A percentile compares a stretch with the other conserved stretches of the same genome.
Evolutionary conservation across 192 early-diverging fungal species (phyloP).

Genomic region (Linnemannia hyalina): DNA sequence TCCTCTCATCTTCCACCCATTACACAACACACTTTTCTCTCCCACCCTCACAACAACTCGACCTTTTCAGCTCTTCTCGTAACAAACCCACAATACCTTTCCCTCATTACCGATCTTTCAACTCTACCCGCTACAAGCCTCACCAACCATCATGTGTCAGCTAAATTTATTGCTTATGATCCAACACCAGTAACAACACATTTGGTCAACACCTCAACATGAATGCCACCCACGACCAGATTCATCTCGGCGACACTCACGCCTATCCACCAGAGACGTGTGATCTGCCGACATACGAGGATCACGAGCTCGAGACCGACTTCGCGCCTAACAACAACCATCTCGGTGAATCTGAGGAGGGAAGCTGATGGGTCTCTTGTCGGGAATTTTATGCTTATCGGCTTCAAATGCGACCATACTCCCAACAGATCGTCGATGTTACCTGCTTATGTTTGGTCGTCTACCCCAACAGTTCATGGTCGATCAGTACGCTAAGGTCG

Average conservation of each 20-base stretch:
- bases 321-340: background rate
- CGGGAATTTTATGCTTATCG: conserved; percentile 12
- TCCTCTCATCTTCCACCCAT: background rate
- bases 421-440: conserved; percentile 11
- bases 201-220: too few species aligned
- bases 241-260: too few species aligned
- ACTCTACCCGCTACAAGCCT: too few species aligned
- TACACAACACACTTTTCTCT: background rate
- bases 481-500: conserved; percentile 33
- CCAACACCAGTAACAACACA: too few species aligned
- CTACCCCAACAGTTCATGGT: conserved; percentile 28
- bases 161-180: too few species aligned
- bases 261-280: background rate
- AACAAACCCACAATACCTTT: too few species aligned
- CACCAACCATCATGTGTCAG: too few species aligned
- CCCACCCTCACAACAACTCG: too few species aligned
- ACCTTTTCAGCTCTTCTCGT: too few species aligned
- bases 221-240: too few species aligned
- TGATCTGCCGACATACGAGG: background rate
- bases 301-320: background rate
- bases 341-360: background rate
- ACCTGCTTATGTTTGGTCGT: conserved; percentile 18
- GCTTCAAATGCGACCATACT: background rate
- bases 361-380: background rate
- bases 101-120: too few species aligned